Conservation (phyloP, 1,284 basidiomycete species). For the Cryptococcus sp. region DNA sequence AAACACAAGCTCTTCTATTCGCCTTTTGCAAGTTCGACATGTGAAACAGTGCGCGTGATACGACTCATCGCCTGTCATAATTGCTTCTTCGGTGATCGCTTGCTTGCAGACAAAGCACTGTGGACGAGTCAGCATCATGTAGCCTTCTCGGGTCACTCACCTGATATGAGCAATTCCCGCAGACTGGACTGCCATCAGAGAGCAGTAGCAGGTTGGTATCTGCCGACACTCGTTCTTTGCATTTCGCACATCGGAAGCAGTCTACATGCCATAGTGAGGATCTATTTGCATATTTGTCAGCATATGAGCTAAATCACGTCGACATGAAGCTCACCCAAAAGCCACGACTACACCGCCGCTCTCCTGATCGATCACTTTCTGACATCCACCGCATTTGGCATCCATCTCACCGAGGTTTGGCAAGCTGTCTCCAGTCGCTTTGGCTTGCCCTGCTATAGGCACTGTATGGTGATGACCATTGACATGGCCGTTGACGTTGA, state of each 20-base stretch:
- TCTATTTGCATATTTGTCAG: slow-evolving; percentile 28
- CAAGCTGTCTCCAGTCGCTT: slow-evolving; percentile 20
- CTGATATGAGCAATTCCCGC: slow-evolving; percentile 92
- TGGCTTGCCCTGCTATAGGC: slow-evolving; percentile 2
- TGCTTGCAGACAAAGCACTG: slow-evolving; percentile 85
- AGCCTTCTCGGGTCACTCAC: slow-evolving; percentile 36
- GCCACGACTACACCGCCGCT: slow-evolving; percentile 84
- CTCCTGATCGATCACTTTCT: slow-evolving; percentile 76
- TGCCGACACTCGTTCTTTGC: slow-evolving; percentile 61
- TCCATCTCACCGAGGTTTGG: slow-evolving; percentile 40
- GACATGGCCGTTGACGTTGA: background rate
- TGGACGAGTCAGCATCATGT: slow-evolving; percentile 20
- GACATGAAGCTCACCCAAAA: slow-evolving; percentile 68
- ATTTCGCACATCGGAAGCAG: slow-evolving; percentile 58
- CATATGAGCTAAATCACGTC: background rate
- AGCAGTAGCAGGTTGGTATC: slow-evolving; percentile 95
- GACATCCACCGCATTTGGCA: slow-evolving; percentile 76
- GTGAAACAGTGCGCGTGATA: slow-evolving; percentile 99
- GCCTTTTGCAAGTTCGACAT: slow-evolving; percentile 88
- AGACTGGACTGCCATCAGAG: slow-evolving; percentile 95
- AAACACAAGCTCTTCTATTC: slow-evolving; percentile 97
- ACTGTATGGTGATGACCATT: background rate
- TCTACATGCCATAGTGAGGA: slow-evolving; percentile 54
- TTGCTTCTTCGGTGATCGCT: slow-evolving; percentile 93
- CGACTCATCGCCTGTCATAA: slow-evolving; percentile 98